Conservation (phyloP, 441 rosid genomes). For the Croton laevigatus region DNA sequence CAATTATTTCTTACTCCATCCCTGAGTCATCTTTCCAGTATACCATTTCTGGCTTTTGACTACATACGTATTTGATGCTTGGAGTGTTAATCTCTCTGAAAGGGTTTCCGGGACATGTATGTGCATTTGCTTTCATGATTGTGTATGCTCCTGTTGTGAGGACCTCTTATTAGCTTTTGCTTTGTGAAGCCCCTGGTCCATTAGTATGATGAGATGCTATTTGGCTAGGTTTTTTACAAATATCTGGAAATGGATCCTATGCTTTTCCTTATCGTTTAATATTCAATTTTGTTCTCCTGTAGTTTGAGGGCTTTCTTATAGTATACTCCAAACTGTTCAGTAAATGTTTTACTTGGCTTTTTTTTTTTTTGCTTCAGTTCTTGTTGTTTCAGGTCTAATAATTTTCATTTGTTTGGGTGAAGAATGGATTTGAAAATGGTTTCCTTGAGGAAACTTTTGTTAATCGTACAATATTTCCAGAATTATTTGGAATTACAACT, state of each 20-base stretch:
- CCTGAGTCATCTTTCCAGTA: background rate
- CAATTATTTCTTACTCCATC: background rate
- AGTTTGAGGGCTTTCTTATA: background rate
- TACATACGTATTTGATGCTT: background rate
- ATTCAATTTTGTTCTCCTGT: background rate
- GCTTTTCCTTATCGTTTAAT: background rate
- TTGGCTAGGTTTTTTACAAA: background rate
- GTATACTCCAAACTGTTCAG: background rate
- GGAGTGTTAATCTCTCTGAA: background rate
- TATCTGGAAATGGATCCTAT: background rate
- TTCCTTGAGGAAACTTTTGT: background rate
- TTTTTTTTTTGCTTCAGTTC: background rate
- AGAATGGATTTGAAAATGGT: constrained; percentile 1
- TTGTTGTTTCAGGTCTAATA: background rate
- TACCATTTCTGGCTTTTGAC: background rate
- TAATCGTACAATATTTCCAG: background rate
- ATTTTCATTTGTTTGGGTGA: background rate
- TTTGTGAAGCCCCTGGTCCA: background rate
- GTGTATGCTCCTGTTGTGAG: background rate
- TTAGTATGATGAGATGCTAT: background rate
- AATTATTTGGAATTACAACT: background rate
- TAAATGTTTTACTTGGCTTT: background rate
- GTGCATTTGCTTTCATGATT: background rate
- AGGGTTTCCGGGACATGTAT: background rate
- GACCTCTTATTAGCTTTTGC: background rate